Conservation (phyloP, 305 asterid species). For the Fraxinus xanthoxyloides region DNA sequence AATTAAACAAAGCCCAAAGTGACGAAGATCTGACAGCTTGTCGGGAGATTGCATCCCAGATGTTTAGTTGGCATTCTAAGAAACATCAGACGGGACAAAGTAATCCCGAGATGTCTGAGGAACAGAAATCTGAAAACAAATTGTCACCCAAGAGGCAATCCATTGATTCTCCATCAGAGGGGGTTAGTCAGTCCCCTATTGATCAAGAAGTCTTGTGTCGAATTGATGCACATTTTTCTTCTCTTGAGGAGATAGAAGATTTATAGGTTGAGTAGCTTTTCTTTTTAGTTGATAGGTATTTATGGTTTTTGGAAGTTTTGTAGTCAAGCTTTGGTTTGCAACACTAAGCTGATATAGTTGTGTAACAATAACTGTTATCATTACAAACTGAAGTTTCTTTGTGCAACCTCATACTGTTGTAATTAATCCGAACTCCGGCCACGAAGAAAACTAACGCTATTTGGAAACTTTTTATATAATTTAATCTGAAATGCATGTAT, state of each 20-base stretch:
- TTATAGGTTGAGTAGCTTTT: slow-evolving; percentile 32
- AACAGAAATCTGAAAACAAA: slow-evolving; percentile 25
- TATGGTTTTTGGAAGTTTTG: not conserved
- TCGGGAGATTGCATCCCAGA: slow-evolving; percentile 48
- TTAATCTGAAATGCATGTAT: not conserved
- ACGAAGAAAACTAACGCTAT: not conserved
- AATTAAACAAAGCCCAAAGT: slow-evolving; percentile 68
- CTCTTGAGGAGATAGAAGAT: slow-evolving; percentile 61
- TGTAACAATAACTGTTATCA: not conserved
- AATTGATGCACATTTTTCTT: slow-evolving; percentile 54
- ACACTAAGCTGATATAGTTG: not conserved
- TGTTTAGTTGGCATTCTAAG: slow-evolving; percentile 35
- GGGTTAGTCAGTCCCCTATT: slow-evolving; percentile 43
- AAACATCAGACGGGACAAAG: slow-evolving; percentile 27
- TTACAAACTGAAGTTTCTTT: not conserved
- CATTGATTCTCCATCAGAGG: slow-evolving; percentile 39
- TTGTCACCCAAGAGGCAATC: slow-evolving; percentile 16
- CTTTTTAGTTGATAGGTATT: not conserved
- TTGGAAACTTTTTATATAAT: not conserved
- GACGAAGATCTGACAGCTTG: slow-evolving; percentile 74
- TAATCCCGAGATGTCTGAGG: slow-evolving; percentile 16
- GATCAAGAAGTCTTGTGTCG: slow-evolving; percentile 47
- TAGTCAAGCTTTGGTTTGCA: not conserved
- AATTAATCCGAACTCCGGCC: not conserved
- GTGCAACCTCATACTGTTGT: not conserved